Percentiles rank a stretch among this genome's conserved stretches.
Evolutionary conservation across 2,329 filamentous ascomycete species (phyloP).

Genomic region (Colletotrichum somersetense): DNA sequence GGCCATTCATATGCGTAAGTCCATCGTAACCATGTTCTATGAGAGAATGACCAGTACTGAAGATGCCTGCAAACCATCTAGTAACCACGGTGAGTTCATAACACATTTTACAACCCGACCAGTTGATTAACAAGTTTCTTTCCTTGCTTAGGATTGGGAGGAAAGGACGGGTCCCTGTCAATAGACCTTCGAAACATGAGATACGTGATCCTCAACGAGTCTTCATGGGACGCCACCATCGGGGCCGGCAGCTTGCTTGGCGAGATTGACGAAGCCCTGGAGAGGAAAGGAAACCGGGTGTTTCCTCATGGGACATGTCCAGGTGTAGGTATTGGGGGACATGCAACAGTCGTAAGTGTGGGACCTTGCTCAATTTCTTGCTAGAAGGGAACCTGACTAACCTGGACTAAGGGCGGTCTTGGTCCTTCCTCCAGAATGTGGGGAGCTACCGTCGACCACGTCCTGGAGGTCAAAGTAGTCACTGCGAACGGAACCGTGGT

Average conservation of each 20-base stretch:
- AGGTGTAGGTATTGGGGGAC: background rate
- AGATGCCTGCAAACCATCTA: background rate
- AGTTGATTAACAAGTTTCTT: background rate
- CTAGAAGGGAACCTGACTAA: background rate
- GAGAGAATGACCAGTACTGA: no score
- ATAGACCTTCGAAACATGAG: background rate
- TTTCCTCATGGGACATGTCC: background rate
- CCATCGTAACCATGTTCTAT: no score
- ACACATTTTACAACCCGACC: rapidly evolving
- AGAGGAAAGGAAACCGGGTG: background rate
- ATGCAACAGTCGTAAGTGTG: background rate
- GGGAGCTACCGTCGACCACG: background rate
- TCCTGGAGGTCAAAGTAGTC: background rate
- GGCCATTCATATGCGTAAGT: background rate
- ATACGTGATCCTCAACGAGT: background rate
- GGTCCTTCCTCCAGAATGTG: background rate
- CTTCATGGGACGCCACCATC: background rate
- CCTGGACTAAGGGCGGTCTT: background rate
- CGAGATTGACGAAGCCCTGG: background rate
- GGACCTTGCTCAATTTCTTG: background rate
- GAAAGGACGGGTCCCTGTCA: background rate
- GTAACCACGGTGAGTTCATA: background rate
- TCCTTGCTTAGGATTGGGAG: background rate
- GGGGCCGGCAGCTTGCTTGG: background rate
- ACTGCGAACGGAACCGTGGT: background rate